A percentile compares a stretch with the other conserved stretches of the same genome.
These are phyloP conservation scores for Sergeia podlipaevii DNA, from an alignment of 208 protist genomes.

Conservation along the genomic window DNA sequence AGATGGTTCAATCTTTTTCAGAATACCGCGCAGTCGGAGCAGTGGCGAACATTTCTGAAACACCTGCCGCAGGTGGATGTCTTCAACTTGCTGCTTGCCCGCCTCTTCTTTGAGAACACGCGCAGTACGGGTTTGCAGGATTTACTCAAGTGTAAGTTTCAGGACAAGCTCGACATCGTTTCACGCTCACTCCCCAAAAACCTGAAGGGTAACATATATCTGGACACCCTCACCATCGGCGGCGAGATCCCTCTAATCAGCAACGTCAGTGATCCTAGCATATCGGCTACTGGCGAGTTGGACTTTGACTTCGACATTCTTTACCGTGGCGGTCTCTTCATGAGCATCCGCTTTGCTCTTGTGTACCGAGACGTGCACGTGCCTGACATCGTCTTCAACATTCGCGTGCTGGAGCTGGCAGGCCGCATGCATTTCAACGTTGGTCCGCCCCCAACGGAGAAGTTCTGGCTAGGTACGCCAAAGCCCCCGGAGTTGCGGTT, in stretches of 20 bases:
- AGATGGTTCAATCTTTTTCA: conserved; percentile 81
- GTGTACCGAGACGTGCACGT: conserved; percentile 57
- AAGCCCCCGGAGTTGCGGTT: conserved; percentile 62
- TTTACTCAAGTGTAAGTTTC: conserved; percentile 53
- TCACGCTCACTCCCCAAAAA: conserved; percentile 52
- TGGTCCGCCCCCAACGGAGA: conserved; percentile 65
- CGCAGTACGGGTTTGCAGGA: conserved; percentile 54
- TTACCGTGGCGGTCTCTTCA: conserved; percentile 71
- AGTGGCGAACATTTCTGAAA: conserved; percentile 67
- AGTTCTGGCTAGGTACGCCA: conserved; percentile 69
- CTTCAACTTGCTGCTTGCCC: conserved; percentile 72
- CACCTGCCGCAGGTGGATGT: conserved; percentile 61
- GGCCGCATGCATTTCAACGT: conserved; percentile 70
- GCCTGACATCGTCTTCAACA: conserved; percentile 71
- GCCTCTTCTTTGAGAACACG: conserved; percentile 85
- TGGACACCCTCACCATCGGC: conserved; percentile 62
- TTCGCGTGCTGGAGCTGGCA: conserved; percentile 69
- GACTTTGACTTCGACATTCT: conserved; percentile 84
- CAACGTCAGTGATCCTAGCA: conserved; percentile 46
- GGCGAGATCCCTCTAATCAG: conserved; percentile 75
- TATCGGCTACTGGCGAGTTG: conserved; percentile 55
- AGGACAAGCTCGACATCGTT: conserved; percentile 61
- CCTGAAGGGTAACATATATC: conserved; percentile 59
- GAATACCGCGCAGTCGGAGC: conserved; percentile 41
- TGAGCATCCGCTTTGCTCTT: conserved; percentile 67